Conservation (phyloP, 129 eudicot species). For the Tanacetum coccineum region DNA sequence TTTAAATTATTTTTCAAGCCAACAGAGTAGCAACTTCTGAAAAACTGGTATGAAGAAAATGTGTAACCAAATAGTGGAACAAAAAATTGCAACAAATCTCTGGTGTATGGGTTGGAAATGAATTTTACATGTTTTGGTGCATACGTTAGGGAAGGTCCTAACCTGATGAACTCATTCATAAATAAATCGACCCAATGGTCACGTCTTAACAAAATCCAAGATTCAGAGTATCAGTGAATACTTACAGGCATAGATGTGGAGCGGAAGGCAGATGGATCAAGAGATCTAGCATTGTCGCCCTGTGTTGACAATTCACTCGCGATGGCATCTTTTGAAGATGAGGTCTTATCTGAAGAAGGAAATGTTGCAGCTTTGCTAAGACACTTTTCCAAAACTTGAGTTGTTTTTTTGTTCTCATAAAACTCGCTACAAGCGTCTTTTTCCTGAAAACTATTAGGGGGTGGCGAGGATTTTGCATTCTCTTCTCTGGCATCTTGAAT, state of each 20-base stretch:
- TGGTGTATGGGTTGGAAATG: no score
- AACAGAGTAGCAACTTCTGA: no score
- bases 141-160: no score
- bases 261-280: slow-evolving; percentile 24
- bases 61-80: no score
- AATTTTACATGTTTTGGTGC: no score
- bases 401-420: slow-evolving; percentile 11
- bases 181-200: no score
- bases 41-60: no score
- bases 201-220: not conserved
- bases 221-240: not conserved
- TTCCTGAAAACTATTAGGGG: slow-evolving; percentile 24
- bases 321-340: slow-evolving; percentile 24
- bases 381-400: slow-evolving; percentile 31
- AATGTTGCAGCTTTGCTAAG: slow-evolving; percentile 51
- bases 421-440: slow-evolving; percentile 28
- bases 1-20: no score
- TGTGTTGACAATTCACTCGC: slow-evolving; percentile 21
- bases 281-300: slow-evolving; percentile 25
- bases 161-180: no score
- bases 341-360: slow-evolving; percentile 32
- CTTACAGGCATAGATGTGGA: slow-evolving; percentile 82
- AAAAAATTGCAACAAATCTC: no score
- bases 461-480: slow-evolving; percentile 19
- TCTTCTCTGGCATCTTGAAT: slow-evolving; percentile 36